These are phyloP conservation scores for Ilyonectria sp. DNA, from an alignment of 2,329 filamentous ascomycete genomes.

Conservation along the genomic window DNA sequence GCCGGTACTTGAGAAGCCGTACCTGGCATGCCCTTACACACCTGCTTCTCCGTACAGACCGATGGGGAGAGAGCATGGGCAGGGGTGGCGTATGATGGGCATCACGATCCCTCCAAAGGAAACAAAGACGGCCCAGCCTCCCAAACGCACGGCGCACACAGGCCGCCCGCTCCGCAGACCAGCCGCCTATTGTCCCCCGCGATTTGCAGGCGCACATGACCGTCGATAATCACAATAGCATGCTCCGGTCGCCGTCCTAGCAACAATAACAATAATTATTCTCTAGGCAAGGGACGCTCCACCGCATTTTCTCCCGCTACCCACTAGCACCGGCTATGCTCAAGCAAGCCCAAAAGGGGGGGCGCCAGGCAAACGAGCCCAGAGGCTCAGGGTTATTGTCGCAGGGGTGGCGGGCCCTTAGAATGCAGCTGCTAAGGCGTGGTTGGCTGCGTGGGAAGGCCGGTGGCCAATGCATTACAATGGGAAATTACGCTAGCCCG, in stretches of 20 bases:
- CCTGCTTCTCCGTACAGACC: constrained; percentile 7
- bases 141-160: constrained; percentile 1
- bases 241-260: not conserved
- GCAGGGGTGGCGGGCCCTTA: constrained; percentile 23
- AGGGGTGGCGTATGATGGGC: constrained; percentile 6
- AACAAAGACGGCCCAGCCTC: constrained; percentile 8
- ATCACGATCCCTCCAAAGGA: constrained; percentile 3
- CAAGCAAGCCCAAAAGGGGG: constrained; percentile 31
- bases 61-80: not conserved
- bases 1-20: constrained; percentile 29
- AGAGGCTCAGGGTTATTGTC: constrained; percentile 24
- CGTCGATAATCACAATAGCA: constrained; percentile 33
- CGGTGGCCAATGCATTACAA: constrained; percentile 46
- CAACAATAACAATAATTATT: constrained; percentile 9
- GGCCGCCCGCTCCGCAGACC: not conserved
- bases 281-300: constrained; percentile 26
- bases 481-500: constrained; percentile 52
- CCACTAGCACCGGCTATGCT: constrained; percentile 23
- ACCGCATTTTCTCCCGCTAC: constrained; percentile 26
- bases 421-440: constrained; percentile 30
- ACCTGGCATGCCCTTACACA: constrained; percentile 23
- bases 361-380: constrained; percentile 24
- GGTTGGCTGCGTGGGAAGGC: constrained; percentile 48
- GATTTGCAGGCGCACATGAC: constrained; percentile 34
- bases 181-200: not conserved